Conservation (phyloP, 768 basidiomycete genomes). For the Kwoniella sp. region DNA sequence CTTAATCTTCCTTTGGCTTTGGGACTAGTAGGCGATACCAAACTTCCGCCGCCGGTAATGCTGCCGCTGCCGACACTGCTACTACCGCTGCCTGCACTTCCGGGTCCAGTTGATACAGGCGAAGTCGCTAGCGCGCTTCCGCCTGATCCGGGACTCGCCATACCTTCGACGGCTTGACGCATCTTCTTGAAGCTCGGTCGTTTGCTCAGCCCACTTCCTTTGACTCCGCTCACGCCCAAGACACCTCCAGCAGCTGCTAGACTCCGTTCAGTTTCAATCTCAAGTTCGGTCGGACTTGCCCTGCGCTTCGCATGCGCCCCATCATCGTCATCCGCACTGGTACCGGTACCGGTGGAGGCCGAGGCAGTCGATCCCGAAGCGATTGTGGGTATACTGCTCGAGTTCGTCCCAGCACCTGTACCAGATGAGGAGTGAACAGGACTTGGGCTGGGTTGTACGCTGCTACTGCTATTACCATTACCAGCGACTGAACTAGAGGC, state of each 20-base stretch:
- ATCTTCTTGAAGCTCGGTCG: slow-evolving; percentile 50
- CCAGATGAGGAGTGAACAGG: not conserved
- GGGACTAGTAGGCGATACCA: slow-evolving; percentile 9
- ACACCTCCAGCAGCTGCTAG: slow-evolving; percentile 2
- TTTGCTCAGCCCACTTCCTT: slow-evolving; percentile 36
- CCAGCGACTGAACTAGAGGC: too few species aligned
- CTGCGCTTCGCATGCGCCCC: slow-evolving; percentile 44
- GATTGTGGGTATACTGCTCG: not conserved
- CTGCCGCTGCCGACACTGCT: not conserved
- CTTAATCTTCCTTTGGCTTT: slow-evolving; percentile 9
- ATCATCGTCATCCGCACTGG: slow-evolving; percentile 47
- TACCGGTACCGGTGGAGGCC: slow-evolving; percentile 10
- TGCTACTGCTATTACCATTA: not conserved
- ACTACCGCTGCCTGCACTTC: not conserved
- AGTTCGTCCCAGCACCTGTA: not conserved
- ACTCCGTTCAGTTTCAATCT: not conserved
- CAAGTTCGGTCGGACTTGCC: slow-evolving; percentile 48
- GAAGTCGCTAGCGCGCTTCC: not conserved
- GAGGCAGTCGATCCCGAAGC: not conserved
- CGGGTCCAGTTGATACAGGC: not conserved
- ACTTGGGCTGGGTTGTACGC: not conserved
- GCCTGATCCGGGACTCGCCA: not conserved
- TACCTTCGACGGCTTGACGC: slow-evolving; percentile 25
- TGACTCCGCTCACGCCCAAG: not conserved
- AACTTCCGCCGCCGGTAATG: not conserved